A percentile compares a stretch with the other conserved stretches of the same genome.
phyloP scores from a whole-genome alignment of 2,329 filamentous ascomycete species.

The Aspergillus cejpii region DNA sequence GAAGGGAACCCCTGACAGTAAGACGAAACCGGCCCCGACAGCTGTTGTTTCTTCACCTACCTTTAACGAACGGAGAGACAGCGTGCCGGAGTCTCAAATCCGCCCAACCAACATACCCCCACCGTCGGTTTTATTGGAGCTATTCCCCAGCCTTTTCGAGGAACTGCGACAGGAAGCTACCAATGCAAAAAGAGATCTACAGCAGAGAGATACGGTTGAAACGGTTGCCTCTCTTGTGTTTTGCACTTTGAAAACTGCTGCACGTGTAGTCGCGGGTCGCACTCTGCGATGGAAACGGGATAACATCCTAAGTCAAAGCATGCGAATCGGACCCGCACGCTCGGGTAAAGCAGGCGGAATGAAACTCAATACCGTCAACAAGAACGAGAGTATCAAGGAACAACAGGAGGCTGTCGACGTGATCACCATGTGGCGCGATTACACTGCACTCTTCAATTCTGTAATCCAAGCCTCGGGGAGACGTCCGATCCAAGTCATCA shows the following conservation, averaged over 20 bases:
- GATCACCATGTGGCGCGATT: slow-evolving; percentile 64
- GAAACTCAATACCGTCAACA: slow-evolving; percentile 85
- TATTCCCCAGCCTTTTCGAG: slow-evolving; percentile 66
- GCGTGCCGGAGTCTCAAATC: slow-evolving; percentile 18
- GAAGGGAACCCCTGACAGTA: slow-evolving; percentile 2
- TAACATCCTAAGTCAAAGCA: slow-evolving; percentile 72
- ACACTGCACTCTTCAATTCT: slow-evolving; percentile 67
- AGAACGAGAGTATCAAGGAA: slow-evolving; percentile 71
- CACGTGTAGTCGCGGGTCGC: slow-evolving; percentile 75
- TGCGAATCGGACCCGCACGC: slow-evolving; percentile 72
- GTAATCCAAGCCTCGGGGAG: slow-evolving; percentile 42
- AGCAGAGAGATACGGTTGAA: slow-evolving; percentile 29
- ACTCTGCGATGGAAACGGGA: slow-evolving; percentile 88
- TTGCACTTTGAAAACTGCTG: slow-evolving; percentile 51
- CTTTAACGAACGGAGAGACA: slow-evolving; percentile 7
- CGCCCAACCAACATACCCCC: slow-evolving; percentile 85
- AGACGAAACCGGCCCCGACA: neutral
- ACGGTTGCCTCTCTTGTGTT: slow-evolving; percentile 22
- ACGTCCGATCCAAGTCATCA: slow-evolving; percentile 59
- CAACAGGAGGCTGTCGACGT: slow-evolving; percentile 78
- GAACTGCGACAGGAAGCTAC: slow-evolving; percentile 60
- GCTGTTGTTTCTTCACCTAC: neutral
- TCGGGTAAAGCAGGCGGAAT: slow-evolving; percentile 70
- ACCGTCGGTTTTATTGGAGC: slow-evolving; percentile 70
- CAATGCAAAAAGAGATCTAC: slow-evolving; percentile 56